Conservation (phyloP, 176 grass and related monocot species). For the Cenchrus americanus region DNA sequence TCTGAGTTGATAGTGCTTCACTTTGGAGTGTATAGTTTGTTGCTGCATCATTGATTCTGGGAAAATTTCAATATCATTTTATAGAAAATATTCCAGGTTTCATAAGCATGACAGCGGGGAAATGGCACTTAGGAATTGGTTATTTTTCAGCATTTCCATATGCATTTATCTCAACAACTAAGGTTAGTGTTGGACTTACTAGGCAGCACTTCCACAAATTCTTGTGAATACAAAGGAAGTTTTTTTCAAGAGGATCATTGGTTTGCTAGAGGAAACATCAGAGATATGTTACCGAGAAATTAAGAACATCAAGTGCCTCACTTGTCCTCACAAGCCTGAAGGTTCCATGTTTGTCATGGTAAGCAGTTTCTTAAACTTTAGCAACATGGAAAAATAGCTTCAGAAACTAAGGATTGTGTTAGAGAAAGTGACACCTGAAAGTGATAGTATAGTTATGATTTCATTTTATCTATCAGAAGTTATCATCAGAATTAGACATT, state of each 20-base stretch:
- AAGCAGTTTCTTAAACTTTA: slow-evolving; percentile 7
- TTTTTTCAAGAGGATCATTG: slow-evolving; percentile 48
- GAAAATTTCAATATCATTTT: not conserved
- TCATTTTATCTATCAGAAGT: not conserved
- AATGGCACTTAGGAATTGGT: not conserved
- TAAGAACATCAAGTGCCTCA: slow-evolving; percentile 56
- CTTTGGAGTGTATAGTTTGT: not conserved
- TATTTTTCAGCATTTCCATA: not conserved
- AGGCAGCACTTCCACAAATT: slow-evolving; percentile 65
- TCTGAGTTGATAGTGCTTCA: not conserved
- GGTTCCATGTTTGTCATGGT: slow-evolving; percentile 83
- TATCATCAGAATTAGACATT: not conserved
- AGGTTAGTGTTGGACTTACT: not conserved
- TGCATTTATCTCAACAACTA: not conserved
- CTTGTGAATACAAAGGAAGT: slow-evolving; percentile 58
- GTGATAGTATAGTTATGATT: not conserved
- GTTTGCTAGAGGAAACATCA: slow-evolving; percentile 28
- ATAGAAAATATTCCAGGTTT: not conserved
- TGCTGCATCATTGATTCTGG: not conserved
- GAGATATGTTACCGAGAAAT: slow-evolving; percentile 61
- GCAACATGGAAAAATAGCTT: not conserved
- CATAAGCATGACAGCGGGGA: too few relatives aligned
- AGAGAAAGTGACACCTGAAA: not conserved
- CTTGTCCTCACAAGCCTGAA: slow-evolving; percentile 63
- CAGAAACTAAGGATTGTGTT: not conserved